Percentiles rank a stretch among this genome's conserved stretches.
phyloP scores from a whole-genome alignment of 352 stramenopile genomes.

The Globisporangium okanoganense region DNA sequence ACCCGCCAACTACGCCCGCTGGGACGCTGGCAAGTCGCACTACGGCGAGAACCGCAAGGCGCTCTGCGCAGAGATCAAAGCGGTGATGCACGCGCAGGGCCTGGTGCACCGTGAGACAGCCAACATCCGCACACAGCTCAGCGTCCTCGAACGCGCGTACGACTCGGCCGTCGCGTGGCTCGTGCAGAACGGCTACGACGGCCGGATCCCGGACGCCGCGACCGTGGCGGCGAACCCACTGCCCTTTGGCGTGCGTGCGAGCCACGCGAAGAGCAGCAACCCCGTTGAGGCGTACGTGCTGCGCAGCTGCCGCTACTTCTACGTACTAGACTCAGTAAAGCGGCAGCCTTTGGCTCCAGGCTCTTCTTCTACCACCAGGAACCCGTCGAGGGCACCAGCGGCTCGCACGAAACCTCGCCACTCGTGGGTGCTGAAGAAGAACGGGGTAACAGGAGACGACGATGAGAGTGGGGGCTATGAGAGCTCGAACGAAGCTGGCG shows the following conservation, averaged over 20 bases:
- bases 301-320: constrained; percentile 66
- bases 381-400: neutral
- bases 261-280: constrained; percentile 9
- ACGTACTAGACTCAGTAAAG: constrained; percentile 59
- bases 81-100: constrained; percentile 47
- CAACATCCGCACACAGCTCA: constrained; percentile 81
- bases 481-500: neutral
- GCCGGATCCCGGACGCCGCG: constrained; percentile 16
- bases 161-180: constrained; percentile 50
- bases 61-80: constrained; percentile 70
- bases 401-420: neutral
- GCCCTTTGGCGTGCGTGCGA: neutral
- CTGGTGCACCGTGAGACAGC: constrained; percentile 67
- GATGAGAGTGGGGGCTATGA: neutral
- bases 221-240: constrained; percentile 12
- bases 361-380: neutral
- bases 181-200: constrained; percentile 35
- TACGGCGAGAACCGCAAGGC: constrained; percentile 65
- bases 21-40: constrained; percentile 58
- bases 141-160: constrained; percentile 63
- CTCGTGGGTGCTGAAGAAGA: neutral
- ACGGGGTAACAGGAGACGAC: neutral
- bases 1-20: constrained; percentile 57
- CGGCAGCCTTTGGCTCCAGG: constrained; percentile 15
- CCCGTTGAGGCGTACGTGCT: constrained; percentile 49